Evolutionary conservation across 2,329 filamentous ascomycete species (phyloP), one percentile per base, ranked within the genome.

Genomic region (Immersiporthe knoxdaviesiana): DNA sequence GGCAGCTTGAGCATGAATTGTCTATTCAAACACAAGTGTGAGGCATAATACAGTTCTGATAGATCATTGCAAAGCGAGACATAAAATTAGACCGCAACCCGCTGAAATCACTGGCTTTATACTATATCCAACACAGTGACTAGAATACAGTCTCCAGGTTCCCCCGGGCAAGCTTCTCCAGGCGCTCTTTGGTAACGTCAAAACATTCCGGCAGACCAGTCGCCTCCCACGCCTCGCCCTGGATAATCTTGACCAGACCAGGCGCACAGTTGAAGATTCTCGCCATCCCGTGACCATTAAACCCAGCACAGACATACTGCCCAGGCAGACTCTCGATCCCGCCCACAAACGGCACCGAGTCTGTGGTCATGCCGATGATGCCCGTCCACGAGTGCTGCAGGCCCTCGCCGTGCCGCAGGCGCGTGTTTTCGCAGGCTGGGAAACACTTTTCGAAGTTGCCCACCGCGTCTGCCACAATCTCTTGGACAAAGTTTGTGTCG

Each of bases 221-320:
- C 1, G 78, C 77, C 10, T 71, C 70, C 81, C 81, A 83, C 0
- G 72, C 63, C 6, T 76, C 74, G 4, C 80, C 81, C 6, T 79
- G 75, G 4, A 82, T 78, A 27, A 84, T 71, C 70, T 82, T 82
- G 2, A 76, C 81, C 24, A 84, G 67, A 0, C 81, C 82, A 0
- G 81, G 81, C 0, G 81, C 82, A 71, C 81, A 82, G 0, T 79
- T 83, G 71, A 83, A 84, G 62, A 84, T 84, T 27, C 79, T 74
- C 54, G 80, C 80, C 80, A 82, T 82, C 2, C 73, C 82, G 73
- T 84, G 82, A 0, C 82, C 83, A 72, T 84, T 84, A 69, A 84
- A 84, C 0, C 83, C 83, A n/a, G 82, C 83, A 72, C 82, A 84
- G 11, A 85, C 77, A 73, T 78, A 85, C 66, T 85, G 83, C 4